Conservation (phyloP, 108 stramenopile species). For the Schizochytrium sp. region DNA sequence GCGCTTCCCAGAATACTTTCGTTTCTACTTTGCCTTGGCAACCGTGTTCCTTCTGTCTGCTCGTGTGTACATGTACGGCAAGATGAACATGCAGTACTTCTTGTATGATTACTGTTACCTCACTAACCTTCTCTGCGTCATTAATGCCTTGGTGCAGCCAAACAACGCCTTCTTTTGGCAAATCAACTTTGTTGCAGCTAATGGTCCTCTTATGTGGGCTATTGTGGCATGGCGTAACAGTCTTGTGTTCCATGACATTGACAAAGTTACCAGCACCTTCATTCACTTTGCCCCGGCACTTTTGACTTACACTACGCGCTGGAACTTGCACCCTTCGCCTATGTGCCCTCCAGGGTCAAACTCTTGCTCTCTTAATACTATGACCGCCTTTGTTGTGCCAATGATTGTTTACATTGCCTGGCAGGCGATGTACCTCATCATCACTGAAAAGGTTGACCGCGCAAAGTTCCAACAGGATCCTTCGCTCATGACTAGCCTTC, state of each 20-base stretch:
- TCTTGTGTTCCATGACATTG: constrained; percentile 84
- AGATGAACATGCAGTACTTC: constrained; percentile 72
- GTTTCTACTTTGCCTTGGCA: constrained; percentile 11
- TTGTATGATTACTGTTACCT: constrained; percentile 76
- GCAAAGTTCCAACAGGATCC: constrained; percentile 39
- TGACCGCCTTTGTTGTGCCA: constrained; percentile 18
- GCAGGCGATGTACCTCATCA: constrained; percentile 28
- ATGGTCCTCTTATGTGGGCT: constrained; percentile 80
- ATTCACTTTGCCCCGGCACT: constrained; percentile 83
- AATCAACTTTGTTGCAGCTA: constrained; percentile 78
- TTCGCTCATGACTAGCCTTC: constrained; percentile 47
- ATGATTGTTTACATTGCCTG: constrained; percentile 16
- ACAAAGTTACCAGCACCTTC: constrained; percentile 85
- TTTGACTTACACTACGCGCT: constrained; percentile 78
- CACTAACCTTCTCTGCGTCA: constrained; percentile 31
- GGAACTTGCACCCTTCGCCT: constrained; percentile 64
- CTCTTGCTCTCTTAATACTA: constrained; percentile 22
- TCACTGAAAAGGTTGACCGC: constrained; percentile 5
- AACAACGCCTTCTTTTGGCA: constrained; percentile 33
- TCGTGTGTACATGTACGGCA: constrained; percentile 71
- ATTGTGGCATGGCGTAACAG: constrained; percentile 83
- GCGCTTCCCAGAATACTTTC: constrained; percentile 60
- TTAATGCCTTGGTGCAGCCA: neutral
- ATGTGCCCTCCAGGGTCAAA: constrained; percentile 17
- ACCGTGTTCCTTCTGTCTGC: constrained; percentile 63